Percentiles rank a stretch among this genome's conserved stretches.
These are phyloP conservation scores for Sugiyamaella xylanicola DNA, from an alignment of 1,139 yeast species.

Conservation along the genomic window DNA sequence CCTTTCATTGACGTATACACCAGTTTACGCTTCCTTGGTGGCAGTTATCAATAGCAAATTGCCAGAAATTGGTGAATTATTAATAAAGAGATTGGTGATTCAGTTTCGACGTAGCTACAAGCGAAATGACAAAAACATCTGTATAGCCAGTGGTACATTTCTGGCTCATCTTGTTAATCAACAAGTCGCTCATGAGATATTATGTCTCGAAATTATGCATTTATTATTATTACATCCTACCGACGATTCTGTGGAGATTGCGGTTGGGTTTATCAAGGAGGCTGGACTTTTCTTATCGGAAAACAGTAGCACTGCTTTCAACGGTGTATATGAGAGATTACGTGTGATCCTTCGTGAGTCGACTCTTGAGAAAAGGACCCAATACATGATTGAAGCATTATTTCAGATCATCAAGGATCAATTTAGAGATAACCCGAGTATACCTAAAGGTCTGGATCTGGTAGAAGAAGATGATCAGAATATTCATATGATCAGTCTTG, in stretches of 20 bases:
- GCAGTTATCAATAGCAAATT: constrained; percentile 66
- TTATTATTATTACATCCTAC: constrained; percentile 57
- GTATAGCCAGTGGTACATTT: constrained; percentile 52
- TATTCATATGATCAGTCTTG: constrained; percentile 62
- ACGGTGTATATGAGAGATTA: constrained; percentile 62
- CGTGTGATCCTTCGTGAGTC: constrained; percentile 63
- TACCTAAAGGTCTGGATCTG: constrained; percentile 55
- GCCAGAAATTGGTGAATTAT: constrained; percentile 67
- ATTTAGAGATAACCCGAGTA: constrained; percentile 48
- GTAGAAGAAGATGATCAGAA: constrained; percentile 66
- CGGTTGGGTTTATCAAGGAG: constrained; percentile 48
- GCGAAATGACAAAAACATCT: constrained; percentile 50
- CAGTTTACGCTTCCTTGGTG: constrained; percentile 59
- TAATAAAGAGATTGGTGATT: constrained; percentile 57
- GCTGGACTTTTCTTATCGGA: constrained; percentile 52
- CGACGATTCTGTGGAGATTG: constrained; percentile 55
- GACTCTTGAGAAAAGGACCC: constrained; percentile 49
- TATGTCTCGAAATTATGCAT: constrained; percentile 65
- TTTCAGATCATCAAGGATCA: constrained; percentile 55
- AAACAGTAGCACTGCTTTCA: constrained; percentile 48
- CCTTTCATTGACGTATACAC: constrained; percentile 47
- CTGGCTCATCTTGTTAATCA: constrained; percentile 67
- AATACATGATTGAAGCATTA: constrained; percentile 54
- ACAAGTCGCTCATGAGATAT: constrained; percentile 63
- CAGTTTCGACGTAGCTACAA: constrained; percentile 61